phyloP scores from a whole-genome alignment of 2,329 filamentous ascomycete species.

The Microascus cirrosus region DNA sequence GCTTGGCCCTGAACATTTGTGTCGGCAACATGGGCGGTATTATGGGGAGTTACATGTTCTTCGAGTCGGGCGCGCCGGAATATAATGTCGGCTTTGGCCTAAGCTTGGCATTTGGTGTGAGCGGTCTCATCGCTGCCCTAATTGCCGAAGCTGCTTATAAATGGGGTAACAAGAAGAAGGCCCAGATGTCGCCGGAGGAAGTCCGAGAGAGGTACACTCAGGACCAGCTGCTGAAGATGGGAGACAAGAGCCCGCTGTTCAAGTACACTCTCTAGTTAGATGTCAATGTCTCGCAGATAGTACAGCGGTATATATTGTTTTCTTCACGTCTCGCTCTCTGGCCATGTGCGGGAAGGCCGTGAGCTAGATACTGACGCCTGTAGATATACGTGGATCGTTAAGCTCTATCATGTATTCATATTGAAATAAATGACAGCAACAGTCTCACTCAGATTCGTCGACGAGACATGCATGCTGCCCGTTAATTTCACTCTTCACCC shows the following conservation, averaged over 20 bases:
- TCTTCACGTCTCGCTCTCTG: background rate
- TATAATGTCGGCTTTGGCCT: conserved; percentile 23
- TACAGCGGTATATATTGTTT: background rate
- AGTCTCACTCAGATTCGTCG: no score
- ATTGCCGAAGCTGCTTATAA: conserved; percentile 18
- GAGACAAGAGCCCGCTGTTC: background rate
- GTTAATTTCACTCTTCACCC: no score
- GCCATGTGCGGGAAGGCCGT: no score
- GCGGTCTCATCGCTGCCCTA: conserved; percentile 16
- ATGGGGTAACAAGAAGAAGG: conserved; percentile 14
- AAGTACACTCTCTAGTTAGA: background rate
- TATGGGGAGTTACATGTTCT: conserved; percentile 56
- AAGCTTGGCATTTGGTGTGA: conserved; percentile 17
- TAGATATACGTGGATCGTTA: no score
- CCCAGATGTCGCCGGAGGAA: conserved; percentile 13
- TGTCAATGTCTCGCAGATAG: background rate
- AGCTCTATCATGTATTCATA: no score
- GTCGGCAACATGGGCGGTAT: conserved; percentile 70
- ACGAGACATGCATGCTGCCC: no score
- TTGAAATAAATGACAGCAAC: no score
- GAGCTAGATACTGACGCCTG: no score
- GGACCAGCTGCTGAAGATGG: background rate
- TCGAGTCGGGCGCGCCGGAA: conserved; percentile 18
- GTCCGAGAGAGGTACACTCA: conserved; percentile 4
- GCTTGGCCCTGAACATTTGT: conserved; percentile 62